phyloP scores from a whole-genome alignment of 2,329 filamentous ascomycete species.

The Paraphoma sp. region DNA sequence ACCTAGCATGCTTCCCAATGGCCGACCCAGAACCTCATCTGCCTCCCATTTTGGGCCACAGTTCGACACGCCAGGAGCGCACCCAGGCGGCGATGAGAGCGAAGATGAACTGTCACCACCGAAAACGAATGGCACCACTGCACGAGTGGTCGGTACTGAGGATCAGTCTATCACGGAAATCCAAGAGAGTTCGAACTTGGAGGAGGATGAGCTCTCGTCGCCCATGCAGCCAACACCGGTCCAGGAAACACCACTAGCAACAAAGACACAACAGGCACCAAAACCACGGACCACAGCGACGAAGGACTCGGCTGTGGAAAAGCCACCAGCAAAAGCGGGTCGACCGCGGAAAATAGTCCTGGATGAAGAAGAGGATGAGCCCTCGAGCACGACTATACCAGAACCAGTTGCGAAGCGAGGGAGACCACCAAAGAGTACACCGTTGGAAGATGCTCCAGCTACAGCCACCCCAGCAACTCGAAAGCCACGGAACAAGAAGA shows the following conservation, averaged over 20 bases:
- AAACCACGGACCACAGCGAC: neutral
- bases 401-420: neutral
- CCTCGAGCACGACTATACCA: neutral
- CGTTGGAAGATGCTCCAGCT: neutral
- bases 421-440: neutral
- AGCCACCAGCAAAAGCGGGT: constrained; percentile 9
- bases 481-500: constrained; percentile 11
- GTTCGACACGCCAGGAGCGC: constrained; percentile 20
- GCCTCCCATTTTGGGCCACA: constrained; percentile 15
- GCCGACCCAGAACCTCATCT: constrained; percentile 15
- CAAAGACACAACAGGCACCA: neutral
- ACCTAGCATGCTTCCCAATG: constrained; percentile 24
- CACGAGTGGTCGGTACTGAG: constrained; percentile 15
- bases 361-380: neutral
- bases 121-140: constrained; percentile 11
- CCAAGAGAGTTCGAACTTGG: constrained; percentile 19
- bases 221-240: constrained; percentile 10
- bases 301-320: neutral
- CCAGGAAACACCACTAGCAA: constrained; percentile 8
- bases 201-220: constrained; percentile 27
- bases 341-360: constrained; percentile 6
- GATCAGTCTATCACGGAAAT: neutral
- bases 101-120: constrained; percentile 39
- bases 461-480: constrained; percentile 18
- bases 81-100: constrained; percentile 25